Percentiles rank a stretch among this genome's conserved stretches.
phyloP scores from a whole-genome alignment of 805 yeast species.

The Spathaspora boniae region DNA sequence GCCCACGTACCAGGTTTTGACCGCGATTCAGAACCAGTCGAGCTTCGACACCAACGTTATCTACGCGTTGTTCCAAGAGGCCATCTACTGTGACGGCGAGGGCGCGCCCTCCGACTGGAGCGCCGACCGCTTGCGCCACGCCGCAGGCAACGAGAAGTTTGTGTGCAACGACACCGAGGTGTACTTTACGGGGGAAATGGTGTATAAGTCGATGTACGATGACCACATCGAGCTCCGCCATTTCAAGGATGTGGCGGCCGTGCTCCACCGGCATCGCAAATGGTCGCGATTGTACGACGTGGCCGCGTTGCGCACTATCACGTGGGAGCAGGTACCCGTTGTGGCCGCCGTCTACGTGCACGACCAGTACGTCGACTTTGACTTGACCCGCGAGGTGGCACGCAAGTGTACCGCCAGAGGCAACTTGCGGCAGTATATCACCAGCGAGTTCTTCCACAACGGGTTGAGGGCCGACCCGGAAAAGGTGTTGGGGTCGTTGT shows the following conservation, averaged over 20 bases:
- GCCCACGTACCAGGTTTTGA: conserved; percentile 38
- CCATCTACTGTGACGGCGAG: conserved; percentile 50
- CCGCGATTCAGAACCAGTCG: conserved; percentile 25
- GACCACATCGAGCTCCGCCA: conserved; percentile 43
- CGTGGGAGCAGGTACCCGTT: conserved; percentile 38
- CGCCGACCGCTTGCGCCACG: conserved; percentile 39
- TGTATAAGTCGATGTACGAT: conserved; percentile 47
- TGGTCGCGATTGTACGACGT: conserved; percentile 40
- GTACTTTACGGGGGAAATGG: conserved; percentile 56
- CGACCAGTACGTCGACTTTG: conserved; percentile 53
- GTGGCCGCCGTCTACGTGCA: conserved; percentile 47
- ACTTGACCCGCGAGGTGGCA: conserved; percentile 35
- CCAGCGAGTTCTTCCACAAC: conserved; percentile 50
- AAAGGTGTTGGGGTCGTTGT: conserved; percentile 37
- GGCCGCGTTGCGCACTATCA: conserved; percentile 23
- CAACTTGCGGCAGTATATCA: conserved; percentile 41
- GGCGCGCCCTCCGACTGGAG: conserved; percentile 41
- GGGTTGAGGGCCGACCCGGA: conserved; percentile 44
- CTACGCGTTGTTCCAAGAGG: conserved; percentile 57
- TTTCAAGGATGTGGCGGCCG: conserved; percentile 39
- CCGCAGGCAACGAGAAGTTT: conserved; percentile 21
- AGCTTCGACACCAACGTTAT: conserved; percentile 53
- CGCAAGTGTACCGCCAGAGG: conserved; percentile 23
- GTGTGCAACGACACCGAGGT: conserved; percentile 22
- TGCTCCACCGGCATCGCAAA: conserved; percentile 25